phyloP scores from a whole-genome alignment of 768 basidiomycete species.

The Crassisporium funariophilum region DNA sequence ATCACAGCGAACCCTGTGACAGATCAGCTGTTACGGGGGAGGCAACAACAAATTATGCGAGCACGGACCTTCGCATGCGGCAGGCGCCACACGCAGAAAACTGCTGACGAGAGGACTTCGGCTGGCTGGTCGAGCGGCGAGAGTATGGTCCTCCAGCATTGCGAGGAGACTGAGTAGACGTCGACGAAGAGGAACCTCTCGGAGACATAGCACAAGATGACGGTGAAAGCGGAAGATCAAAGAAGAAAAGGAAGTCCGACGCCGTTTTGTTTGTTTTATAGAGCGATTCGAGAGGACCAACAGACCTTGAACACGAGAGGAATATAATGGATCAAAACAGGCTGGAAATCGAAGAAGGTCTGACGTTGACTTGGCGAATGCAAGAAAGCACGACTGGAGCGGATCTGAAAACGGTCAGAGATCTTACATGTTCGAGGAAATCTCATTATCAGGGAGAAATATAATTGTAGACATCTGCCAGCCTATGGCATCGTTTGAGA shows the following conservation, averaged over 20 bases:
- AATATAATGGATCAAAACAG: slow-evolving; percentile 31
- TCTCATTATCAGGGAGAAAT: slow-evolving; percentile 20
- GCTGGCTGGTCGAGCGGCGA: slow-evolving; percentile 57
- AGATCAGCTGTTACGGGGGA: slow-evolving; percentile 8
- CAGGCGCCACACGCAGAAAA: slow-evolving; percentile 96
- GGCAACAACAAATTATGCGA: too few species aligned
- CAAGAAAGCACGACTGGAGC: slow-evolving; percentile 41
- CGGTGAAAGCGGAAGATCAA: slow-evolving; percentile 16
- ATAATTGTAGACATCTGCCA: slow-evolving; percentile 21
- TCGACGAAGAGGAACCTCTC: slow-evolving; percentile 42
- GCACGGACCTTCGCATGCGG: slow-evolving; percentile 74
- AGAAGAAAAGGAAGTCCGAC: slow-evolving; percentile 25
- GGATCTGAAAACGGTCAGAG: slow-evolving; percentile 40
- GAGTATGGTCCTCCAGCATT: slow-evolving; percentile 41
- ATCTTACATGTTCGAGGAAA: slow-evolving; percentile 38
- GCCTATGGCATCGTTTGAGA: slow-evolving; percentile 10
- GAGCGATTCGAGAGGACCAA: slow-evolving; percentile 28
- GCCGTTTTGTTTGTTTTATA: slow-evolving; percentile 37
- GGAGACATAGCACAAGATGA: slow-evolving; percentile 56
- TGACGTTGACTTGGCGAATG: slow-evolving; percentile 36
- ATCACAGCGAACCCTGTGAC: slow-evolving; percentile 84
- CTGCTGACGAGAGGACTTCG: slow-evolving; percentile 80
- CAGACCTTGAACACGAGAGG: slow-evolving; percentile 30
- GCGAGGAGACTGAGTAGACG: slow-evolving; percentile 35
- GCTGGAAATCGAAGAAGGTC: slow-evolving; percentile 31